Conservation (phyloP, 345 rosid species). For the Litchi chinensis region DNA sequence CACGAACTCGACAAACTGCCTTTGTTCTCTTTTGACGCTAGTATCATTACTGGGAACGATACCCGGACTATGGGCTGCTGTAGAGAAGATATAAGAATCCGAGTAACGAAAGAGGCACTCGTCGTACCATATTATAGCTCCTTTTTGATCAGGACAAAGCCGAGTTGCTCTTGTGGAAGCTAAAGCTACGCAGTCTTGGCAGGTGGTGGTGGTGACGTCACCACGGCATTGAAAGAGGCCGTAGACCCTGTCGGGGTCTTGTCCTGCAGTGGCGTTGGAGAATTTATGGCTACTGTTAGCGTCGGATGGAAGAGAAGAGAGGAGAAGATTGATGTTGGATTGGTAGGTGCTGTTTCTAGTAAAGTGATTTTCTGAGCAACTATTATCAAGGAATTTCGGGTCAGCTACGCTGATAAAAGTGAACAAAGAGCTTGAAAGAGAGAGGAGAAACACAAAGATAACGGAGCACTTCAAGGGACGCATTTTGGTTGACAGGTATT, state of each 20-base stretch:
- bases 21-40: too few species aligned
- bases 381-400: background rate
- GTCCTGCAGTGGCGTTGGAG: conserved; percentile 8
- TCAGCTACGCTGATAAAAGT: background rate
- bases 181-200: conserved; percentile 33
- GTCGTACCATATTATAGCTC: conserved; percentile 41
- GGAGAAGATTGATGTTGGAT: conserved; percentile 19
- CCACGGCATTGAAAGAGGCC: conserved; percentile 47
- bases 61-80: fast-evolving
- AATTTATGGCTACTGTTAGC: background rate
- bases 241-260: conserved; percentile 10
- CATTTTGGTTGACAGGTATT: too few species aligned
- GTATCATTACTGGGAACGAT: fast-evolving
- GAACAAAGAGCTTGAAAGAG: too few species aligned
- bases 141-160: conserved; percentile 34
- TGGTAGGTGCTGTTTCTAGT: conserved; percentile 27
- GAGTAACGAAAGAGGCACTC: conserved; percentile 37
- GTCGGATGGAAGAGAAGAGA: conserved; percentile 19
- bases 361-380: conserved; percentile 12
- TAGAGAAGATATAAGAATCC: background rate
- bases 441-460: too few species aligned
- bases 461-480: too few species aligned
- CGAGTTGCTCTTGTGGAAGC: conserved; percentile 22
- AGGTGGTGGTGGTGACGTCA: conserved; percentile 24
- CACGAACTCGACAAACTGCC: background rate